phyloP scores from a whole-genome alignment of 352 stramenopile species.

The Phytopythium sindhum region DNA sequence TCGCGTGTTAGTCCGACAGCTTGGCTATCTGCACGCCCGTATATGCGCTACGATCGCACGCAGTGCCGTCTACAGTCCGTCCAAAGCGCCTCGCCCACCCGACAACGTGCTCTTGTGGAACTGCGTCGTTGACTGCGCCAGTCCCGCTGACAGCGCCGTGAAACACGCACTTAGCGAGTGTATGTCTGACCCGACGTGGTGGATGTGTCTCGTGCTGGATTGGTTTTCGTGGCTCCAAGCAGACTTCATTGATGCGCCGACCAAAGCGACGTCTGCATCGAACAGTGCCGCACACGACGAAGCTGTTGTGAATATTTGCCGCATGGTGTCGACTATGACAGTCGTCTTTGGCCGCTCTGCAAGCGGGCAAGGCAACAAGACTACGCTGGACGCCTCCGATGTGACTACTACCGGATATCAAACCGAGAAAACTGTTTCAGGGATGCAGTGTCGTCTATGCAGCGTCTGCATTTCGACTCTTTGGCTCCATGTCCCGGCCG shows the following conservation, averaged over 20 bases:
- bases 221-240: constrained; percentile 1
- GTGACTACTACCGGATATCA: not conserved
- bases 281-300: not conserved
- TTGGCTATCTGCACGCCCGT: constrained; percentile 15
- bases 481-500: not conserved
- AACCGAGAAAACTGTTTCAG: not conserved
- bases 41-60: constrained; percentile 11
- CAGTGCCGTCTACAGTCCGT: not conserved
- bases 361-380: not conserved
- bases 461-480: constrained; percentile 1
- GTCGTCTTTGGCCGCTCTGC: not conserved
- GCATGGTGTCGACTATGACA: not conserved
- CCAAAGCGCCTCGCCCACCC: not conserved
- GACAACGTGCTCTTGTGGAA: constrained; percentile 33
- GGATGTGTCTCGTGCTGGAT: constrained; percentile 4
- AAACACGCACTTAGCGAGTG: not conserved
- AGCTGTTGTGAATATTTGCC: not conserved
- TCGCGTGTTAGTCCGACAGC: constrained; percentile 10
- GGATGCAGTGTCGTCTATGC: not conserved
- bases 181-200: not conserved
- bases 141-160: constrained; percentile 10
- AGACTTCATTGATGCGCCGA: not conserved
- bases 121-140: constrained; percentile 22
- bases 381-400: not conserved
- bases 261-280: not conserved